Evolutionary conservation across 31 red algal genomes (phyloP).

Genomic region (Odonthalia washingtoniensis): DNA sequence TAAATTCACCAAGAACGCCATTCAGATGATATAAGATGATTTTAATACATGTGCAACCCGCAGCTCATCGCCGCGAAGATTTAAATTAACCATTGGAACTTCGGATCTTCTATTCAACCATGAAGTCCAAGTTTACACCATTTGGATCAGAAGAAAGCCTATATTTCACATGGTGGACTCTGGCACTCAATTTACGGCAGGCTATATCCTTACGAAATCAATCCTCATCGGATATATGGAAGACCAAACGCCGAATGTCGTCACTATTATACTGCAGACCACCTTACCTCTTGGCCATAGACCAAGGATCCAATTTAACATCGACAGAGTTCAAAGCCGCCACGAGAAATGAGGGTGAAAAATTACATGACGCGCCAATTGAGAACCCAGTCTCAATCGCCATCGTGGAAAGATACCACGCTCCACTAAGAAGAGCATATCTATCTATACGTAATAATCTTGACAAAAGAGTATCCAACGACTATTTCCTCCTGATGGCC

Average conservation of each 20-base stretch:
- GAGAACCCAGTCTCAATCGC: constrained; percentile 34
- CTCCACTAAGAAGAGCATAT: constrained; percentile 31
- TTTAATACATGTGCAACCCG: background rate
- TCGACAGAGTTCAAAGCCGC: constrained; percentile 12
- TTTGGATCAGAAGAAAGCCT: constrained; percentile 3
- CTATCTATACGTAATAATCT: background rate
- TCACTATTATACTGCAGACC: constrained; percentile 40
- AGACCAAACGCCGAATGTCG: background rate
- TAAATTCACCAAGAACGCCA: background rate
- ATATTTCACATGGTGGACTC: constrained; percentile 11
- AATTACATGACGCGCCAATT: constrained; percentile 23
- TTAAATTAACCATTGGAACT: constrained; percentile 19
- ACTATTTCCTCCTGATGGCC: constrained; percentile 45
- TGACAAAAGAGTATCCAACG: background rate
- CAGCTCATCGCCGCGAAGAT: background rate
- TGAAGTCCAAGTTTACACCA: background rate
- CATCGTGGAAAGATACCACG: constrained; percentile 48
- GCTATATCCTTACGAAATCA: background rate
- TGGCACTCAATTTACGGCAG: background rate
- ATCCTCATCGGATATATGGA: constrained; percentile 8
- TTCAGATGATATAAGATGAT: background rate
- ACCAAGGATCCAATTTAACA: constrained; percentile 61
- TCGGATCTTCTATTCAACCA: constrained; percentile 28
- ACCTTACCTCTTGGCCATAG: constrained; percentile 48
- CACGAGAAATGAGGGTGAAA: background rate